A percentile compares a stretch with the other conserved stretches of the same genome.
Conservation (phyloP, 768 basidiomycete genomes). For the Trametes elegans region DNA sequence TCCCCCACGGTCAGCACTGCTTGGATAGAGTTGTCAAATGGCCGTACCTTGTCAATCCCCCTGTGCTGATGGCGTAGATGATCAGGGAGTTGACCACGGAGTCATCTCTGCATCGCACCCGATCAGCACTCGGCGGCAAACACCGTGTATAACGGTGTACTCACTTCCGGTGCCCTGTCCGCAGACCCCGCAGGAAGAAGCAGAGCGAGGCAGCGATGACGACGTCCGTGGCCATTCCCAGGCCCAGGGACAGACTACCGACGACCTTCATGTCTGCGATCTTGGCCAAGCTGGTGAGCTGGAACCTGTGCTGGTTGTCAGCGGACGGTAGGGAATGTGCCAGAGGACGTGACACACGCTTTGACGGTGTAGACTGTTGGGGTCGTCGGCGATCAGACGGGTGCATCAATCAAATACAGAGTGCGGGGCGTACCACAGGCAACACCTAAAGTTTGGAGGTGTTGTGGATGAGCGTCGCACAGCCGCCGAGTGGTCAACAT, state of each 20-base stretch:
- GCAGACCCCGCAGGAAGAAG: slow-evolving; percentile 52
- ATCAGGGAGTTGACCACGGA: slow-evolving; percentile 55
- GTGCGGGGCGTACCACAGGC: slow-evolving; percentile 35
- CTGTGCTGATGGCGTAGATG: slow-evolving; percentile 63
- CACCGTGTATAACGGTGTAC: background rate
- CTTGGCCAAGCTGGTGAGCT: slow-evolving; percentile 36
- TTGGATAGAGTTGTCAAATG: background rate
- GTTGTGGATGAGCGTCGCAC: slow-evolving; percentile 15
- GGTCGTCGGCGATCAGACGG: background rate
- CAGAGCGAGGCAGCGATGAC: slow-evolving; percentile 50
- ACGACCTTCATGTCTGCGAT: slow-evolving; percentile 46
- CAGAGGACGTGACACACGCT: slow-evolving; percentile 34
- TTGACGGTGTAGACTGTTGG: slow-evolving; percentile 40
- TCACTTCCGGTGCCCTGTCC: slow-evolving; percentile 47
- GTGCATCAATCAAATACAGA: background rate
- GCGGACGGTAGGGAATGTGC: background rate
- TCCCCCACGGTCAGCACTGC: background rate
- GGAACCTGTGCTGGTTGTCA: slow-evolving; percentile 11
- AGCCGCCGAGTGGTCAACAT: background rate
- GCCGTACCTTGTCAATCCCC: slow-evolving; percentile 55
- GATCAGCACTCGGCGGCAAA: background rate
- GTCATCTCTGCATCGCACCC: slow-evolving; percentile 50
- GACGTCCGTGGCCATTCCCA: slow-evolving; percentile 51
- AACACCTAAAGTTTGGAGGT: slow-evolving; percentile 27
- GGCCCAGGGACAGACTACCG: slow-evolving; percentile 47